These are phyloP conservation scores for Alternaria viburni DNA, from an alignment of 2,329 filamentous ascomycete species.

Conservation along the genomic window DNA sequence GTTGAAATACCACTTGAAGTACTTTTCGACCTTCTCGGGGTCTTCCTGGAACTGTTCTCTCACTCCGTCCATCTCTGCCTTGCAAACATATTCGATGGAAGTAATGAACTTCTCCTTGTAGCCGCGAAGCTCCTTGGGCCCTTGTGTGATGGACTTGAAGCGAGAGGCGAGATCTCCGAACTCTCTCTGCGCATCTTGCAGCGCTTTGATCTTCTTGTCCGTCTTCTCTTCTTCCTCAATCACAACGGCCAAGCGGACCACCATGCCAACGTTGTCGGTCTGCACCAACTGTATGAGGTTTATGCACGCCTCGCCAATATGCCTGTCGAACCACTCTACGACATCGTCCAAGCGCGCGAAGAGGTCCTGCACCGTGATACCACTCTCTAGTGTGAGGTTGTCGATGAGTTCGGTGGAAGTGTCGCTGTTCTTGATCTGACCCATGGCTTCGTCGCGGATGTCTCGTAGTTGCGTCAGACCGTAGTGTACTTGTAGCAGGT, in stretches of 20 bases:
- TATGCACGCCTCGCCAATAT: slow-evolving; percentile 85
- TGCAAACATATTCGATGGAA: slow-evolving; percentile 75
- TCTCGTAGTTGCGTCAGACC: slow-evolving; percentile 90
- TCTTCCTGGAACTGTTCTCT: slow-evolving; percentile 82
- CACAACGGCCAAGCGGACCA: slow-evolving; percentile 88
- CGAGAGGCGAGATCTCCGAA: slow-evolving; percentile 92
- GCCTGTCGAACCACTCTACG: slow-evolving; percentile 94
- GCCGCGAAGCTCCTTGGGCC: slow-evolving; percentile 87
- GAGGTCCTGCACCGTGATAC: slow-evolving; percentile 82
- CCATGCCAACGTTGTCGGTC: slow-evolving; percentile 83
- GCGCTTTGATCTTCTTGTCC: slow-evolving; percentile 85
- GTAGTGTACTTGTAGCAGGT: slow-evolving; percentile 87
- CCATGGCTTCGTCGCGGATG: slow-evolving; percentile 94
- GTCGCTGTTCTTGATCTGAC: slow-evolving; percentile 82
- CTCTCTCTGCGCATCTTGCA: slow-evolving; percentile 93
- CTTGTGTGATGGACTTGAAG: slow-evolving; percentile 94
- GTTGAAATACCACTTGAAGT: slow-evolving; percentile 96
- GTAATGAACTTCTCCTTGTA: slow-evolving; percentile 96
- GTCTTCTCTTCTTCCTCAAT: slow-evolving; percentile 97
- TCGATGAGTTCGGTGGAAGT: slow-evolving; percentile 96
- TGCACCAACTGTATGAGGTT: slow-evolving; percentile 89
- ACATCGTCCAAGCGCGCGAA: slow-evolving; percentile 86
- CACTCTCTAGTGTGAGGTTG: slow-evolving; percentile 65
- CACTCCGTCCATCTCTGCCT: slow-evolving; percentile 74
- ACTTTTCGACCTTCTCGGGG: slow-evolving; percentile 82